Conservation (phyloP, 495 filamentous ascomycete genomes). For the Aspergillus bertholletiae region DNA sequence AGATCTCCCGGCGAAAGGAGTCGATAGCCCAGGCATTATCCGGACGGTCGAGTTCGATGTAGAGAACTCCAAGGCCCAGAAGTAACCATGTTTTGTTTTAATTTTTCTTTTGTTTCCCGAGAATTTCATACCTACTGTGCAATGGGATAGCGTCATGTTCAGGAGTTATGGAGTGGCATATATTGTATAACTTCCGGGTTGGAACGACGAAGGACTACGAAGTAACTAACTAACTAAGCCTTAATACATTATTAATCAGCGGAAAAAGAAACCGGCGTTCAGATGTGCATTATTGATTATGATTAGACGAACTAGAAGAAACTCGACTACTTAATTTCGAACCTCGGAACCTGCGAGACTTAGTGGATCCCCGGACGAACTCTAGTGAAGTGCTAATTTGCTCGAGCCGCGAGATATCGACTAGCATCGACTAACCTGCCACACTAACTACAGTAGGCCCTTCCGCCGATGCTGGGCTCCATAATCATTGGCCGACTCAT, state of each 20-base stretch:
- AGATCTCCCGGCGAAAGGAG: neutral
- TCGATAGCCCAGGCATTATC: conserved; percentile 22
- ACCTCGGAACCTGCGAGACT: neutral
- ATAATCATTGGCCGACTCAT: neutral
- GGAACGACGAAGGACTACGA: no score
- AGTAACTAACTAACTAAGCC: no score
- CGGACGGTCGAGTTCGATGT: conserved; percentile 33
- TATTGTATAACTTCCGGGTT: no score
- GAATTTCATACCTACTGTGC: neutral
- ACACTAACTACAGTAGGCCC: neutral
- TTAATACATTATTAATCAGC: no score
- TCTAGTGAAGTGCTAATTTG: neutral
- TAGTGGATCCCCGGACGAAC: neutral
- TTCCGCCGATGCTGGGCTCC: neutral
- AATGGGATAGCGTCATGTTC: no score
- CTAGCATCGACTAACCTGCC: neutral
- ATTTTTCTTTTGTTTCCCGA: neutral
- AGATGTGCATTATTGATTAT: no score
- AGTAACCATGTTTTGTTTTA: neutral
- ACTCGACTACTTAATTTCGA: no score
- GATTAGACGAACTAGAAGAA: no score
- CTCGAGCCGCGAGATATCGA: no score
- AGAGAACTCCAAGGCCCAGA: conserved; percentile 14
- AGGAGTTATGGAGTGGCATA: no score
- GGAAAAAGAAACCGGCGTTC: no score